Base-by-base conservation (phyloP, 805 yeast species). In the Saturnispora saitoi region DNA sequence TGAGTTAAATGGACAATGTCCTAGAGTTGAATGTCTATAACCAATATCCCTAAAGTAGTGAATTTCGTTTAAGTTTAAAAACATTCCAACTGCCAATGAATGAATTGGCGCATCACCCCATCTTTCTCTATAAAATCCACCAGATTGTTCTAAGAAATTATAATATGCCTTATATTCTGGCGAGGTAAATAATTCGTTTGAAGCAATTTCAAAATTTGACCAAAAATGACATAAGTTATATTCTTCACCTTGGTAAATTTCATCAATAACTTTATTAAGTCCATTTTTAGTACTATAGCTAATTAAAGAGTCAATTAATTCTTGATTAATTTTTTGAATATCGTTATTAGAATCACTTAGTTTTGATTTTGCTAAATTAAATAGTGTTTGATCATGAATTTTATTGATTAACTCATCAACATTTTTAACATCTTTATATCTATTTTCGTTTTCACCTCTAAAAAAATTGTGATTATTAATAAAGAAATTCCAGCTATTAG, bases 91-190 rank as follows among this genome's bases (percentile, higher is more conserved):
- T 0, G 95, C 98, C 20, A 93, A 65, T 0, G 96, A 83, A 63
- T 89, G 97, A 4, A 91, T 81, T 0, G 97, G 96, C 0, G 97
- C 96, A 71, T 91, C 98, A 2, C 98, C 98, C 98, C 98, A 91
- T 59, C 99, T 70, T 63, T 93, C 96, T 47, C 76, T 74, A 73
- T 81, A 89, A 60, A 91, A 90, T 0, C 98, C 97, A 10, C 90
- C 87, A 4, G 80, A 68, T 7, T 64, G 44, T 48, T 93, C 97
- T 43, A 91, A 65, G 56, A 70, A 76, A 36, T 80, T 67, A 63
- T 86, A 87, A 62, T 81, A 90, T 24, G 71, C 70, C 44, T 78
- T 72, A 65, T 91, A 93, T 19, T 72, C 62, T 4, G 76, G 73
- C 20, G 85, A 78, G 39, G 75, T 71, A 70, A 87, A 90, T 17